Evolutionary conservation across 1,284 basidiomycete genomes (phyloP).

Genomic region (Phlebopus sp.): DNA sequence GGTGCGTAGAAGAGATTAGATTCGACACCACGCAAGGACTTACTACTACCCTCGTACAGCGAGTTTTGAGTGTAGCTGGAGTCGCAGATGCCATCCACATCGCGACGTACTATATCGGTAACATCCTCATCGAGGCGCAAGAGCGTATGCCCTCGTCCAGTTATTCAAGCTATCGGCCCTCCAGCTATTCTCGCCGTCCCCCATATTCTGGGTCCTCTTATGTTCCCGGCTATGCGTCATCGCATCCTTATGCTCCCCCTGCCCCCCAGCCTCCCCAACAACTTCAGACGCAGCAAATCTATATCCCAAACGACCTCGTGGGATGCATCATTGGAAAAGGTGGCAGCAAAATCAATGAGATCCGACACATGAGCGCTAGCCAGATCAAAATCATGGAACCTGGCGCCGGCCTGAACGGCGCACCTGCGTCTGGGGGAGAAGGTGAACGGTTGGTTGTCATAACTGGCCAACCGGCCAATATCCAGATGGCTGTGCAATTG

Average conservation of each 20-base stretch:
- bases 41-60: conserved; percentile 45
- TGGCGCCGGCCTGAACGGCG: conserved; percentile 73
- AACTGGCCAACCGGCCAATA: conserved; percentile 90
- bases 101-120: conserved; percentile 98
- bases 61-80: conserved; percentile 94
- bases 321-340: conserved; percentile 99
- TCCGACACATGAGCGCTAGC: conserved; percentile 89
- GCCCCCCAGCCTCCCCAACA: conserved; percentile 47
- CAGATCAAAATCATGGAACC: conserved; percentile 99
- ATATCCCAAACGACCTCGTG: conserved; percentile 96
- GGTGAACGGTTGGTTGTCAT: conserved; percentile 92
- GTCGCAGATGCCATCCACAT: conserved; percentile 99
- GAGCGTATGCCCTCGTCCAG: conserved; percentile 72
- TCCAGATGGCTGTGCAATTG: conserved; percentile 94
- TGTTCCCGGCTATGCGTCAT: conserved; percentile 55
- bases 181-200: conserved; percentile 50
- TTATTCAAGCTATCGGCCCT: conserved; percentile 58
- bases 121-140: conserved; percentile 93
- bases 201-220: conserved; percentile 65
- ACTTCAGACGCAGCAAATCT: conserved; percentile 96
- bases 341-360: conserved; percentile 98
- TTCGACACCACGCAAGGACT: conserved; percentile 5
- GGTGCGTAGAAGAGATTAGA: conserved; percentile 43
- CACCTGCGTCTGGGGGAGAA: conserved; percentile 65
- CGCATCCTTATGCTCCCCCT: conserved; percentile 43